Evolutionary conservation across 2,329 filamentous ascomycete species (phyloP), one percentile per base, ranked within the genome.

Genomic region (Botrytis fragariae): DNA sequence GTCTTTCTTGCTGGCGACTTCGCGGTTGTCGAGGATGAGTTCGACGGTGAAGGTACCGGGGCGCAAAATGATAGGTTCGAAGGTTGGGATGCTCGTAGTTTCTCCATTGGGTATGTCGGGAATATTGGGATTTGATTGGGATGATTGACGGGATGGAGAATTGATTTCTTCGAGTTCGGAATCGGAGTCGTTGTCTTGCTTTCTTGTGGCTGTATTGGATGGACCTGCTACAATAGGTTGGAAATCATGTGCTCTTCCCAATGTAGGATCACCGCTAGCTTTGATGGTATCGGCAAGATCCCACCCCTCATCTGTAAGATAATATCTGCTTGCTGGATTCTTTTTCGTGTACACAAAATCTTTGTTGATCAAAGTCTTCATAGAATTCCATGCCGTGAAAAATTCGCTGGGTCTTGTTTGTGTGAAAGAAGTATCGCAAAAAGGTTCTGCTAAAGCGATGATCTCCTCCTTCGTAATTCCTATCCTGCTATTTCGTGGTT

Each of bases 361-460:
- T 79, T 95, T 94, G 71, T 89, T 86, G 8, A 90, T 77, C 45
- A 96, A 83, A 0, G 91, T 93, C 79, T 93, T 93, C 87, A 95
- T 94, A 1, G 92, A 94, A 78, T 88, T 92, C 93, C 93, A 96
- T 0, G 93, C 93, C 0, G 93, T 95, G 77, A 93, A 93, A 78
- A 88, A 92, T 73, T 90, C 92, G 18, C 86, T 90, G 0, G 91
- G 85, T 71, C 93, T 91, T 59, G 84, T 85, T 0, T 87, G 89
- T 0, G 87, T 91, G 78, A 94, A 94, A 0, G 92, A 94, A 2
- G 90, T 83, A 79, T 95, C 92, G 78, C 91, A 93, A 80, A 92
- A 85, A 10, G 88, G 88, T 78, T 95, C 91, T 1, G 92, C 92
- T 20, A 86, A 83, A 74, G 90, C 89, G 63, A 94, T 91, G 4